Evolutionary conservation across 225 moss, liverwort and hornwort species (phyloP).

Genomic region (Marchantia paleacea): DNA sequence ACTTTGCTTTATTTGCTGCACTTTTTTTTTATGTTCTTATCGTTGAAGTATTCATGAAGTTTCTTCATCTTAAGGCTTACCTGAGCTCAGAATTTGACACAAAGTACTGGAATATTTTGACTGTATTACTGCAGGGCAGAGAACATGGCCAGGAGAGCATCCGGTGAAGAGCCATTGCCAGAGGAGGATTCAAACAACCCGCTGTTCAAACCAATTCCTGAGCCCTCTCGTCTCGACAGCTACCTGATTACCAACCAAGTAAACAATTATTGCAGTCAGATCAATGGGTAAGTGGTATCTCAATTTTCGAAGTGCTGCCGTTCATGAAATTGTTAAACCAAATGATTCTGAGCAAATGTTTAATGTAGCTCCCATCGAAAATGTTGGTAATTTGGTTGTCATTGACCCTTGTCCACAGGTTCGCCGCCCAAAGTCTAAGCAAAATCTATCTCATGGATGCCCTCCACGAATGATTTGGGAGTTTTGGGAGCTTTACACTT

Average conservation of each 20-base stretch:
- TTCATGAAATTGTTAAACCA: too few relatives aligned
- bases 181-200: constrained; percentile 92
- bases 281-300: constrained; percentile 65
- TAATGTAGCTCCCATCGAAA: too few relatives aligned
- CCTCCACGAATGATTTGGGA: constrained; percentile 56
- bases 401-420: constrained; percentile 40
- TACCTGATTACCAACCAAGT: constrained; percentile 97
- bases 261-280: constrained; percentile 90
- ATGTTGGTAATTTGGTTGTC: too few relatives aligned
- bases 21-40: neutral
- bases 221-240: constrained; percentile 93
- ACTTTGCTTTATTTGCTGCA: too few relatives aligned
- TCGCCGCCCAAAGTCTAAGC: constrained; percentile 86
- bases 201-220: constrained; percentile 74
- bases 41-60: neutral
- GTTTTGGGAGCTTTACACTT: neutral
- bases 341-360: too few relatives aligned
- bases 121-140: constrained; percentile 57
- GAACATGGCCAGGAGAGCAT: constrained; percentile 78
- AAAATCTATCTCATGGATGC: constrained; percentile 93
- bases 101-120: too few relatives aligned
- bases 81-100: too few relatives aligned
- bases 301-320: neutral
- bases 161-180: constrained; percentile 88
- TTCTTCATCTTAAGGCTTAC: neutral